These are phyloP conservation scores for Chaetomium sp. DNA, from an alignment of 2,329 filamentous ascomycete species.

Conservation along the genomic window DNA sequence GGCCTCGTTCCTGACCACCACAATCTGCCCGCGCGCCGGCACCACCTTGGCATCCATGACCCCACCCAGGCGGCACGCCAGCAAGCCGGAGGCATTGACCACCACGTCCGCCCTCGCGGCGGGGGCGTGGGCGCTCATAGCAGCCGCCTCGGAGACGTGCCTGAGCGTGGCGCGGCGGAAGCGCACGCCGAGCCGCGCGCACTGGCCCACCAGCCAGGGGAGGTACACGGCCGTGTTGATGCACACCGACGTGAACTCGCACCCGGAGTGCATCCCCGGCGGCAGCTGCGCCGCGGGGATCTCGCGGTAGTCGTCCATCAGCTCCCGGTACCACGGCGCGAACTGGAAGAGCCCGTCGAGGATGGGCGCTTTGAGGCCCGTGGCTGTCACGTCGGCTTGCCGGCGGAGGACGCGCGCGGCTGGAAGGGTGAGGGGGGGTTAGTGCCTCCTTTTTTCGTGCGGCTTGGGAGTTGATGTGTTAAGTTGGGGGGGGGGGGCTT, in stretches of 20 bases:
- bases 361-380: constrained; percentile 47
- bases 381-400: constrained; percentile 58
- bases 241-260: constrained; percentile 80
- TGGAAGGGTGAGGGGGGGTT: constrained; percentile 34
- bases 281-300: constrained; percentile 62
- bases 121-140: constrained; percentile 53
- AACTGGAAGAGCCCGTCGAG: constrained; percentile 63
- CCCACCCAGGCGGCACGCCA: constrained; percentile 74
- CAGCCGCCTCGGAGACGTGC: constrained; percentile 73
- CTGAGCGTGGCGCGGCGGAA: constrained; percentile 64
- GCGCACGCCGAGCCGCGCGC: constrained; percentile 69
- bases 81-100: constrained; percentile 83
- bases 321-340: constrained; percentile 72
- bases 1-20: constrained; percentile 78
- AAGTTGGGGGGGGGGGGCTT: constrained; percentile 22
- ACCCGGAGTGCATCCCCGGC: constrained; percentile 68
- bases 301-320: constrained; percentile 71
- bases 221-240: constrained; percentile 91
- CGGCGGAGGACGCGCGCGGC: constrained; percentile 56
- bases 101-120: constrained; percentile 63
- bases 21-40: constrained; percentile 80
- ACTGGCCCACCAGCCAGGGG: constrained; percentile 80
- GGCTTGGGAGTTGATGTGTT: neutral
- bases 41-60: constrained; percentile 74
- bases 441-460: neutral